phyloP scores from a whole-genome alignment of 495 filamentous ascomycete genomes.

The Pseudomonodictys pantanalensis region DNA sequence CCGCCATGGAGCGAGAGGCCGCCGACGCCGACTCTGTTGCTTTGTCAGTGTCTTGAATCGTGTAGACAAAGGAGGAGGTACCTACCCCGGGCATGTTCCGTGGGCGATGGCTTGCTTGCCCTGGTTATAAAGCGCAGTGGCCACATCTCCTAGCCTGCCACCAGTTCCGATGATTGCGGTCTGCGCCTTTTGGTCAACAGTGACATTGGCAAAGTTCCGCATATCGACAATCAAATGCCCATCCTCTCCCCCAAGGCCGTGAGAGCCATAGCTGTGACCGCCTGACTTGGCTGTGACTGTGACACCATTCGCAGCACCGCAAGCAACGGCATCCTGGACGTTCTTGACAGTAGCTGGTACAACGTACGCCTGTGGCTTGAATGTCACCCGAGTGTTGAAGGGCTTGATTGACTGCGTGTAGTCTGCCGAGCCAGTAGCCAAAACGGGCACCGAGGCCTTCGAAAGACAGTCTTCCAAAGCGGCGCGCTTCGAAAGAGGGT shows the following conservation, averaged over 20 bases:
- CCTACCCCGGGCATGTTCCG: slow-evolving; percentile 55
- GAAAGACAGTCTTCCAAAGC: slow-evolving; percentile 21
- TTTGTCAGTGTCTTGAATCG: slow-evolving; percentile 12
- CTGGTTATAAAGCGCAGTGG: slow-evolving; percentile 54
- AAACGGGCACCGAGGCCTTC: neutral
- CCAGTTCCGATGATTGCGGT: slow-evolving; percentile 66
- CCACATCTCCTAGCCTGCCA: slow-evolving; percentile 57
- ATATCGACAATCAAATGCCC: slow-evolving; percentile 60
- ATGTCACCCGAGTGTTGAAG: slow-evolving; percentile 64
- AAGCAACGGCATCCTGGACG: slow-evolving; percentile 58
- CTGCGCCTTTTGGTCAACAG: slow-evolving; percentile 51
- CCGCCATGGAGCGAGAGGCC: slow-evolving; percentile 73
- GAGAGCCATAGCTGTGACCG: slow-evolving; percentile 69
- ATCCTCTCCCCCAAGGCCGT: slow-evolving; percentile 50
- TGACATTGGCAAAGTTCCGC: slow-evolving; percentile 48
- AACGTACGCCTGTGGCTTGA: slow-evolving; percentile 60
- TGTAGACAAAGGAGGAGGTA: slow-evolving; percentile 28
- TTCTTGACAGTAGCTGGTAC: slow-evolving; percentile 57
- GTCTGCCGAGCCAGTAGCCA: slow-evolving; percentile 1
- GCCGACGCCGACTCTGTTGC: slow-evolving; percentile 57
- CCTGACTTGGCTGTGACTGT: slow-evolving; percentile 69
- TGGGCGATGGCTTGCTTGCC: slow-evolving; percentile 65
- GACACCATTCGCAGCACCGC: slow-evolving; percentile 51
- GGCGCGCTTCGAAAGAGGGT: slow-evolving; percentile 11
- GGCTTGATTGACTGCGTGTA: slow-evolving; percentile 35